Evolutionary conservation across 352 stramenopile genomes (phyloP).

Genomic region (Pythium pyrilobum): DNA sequence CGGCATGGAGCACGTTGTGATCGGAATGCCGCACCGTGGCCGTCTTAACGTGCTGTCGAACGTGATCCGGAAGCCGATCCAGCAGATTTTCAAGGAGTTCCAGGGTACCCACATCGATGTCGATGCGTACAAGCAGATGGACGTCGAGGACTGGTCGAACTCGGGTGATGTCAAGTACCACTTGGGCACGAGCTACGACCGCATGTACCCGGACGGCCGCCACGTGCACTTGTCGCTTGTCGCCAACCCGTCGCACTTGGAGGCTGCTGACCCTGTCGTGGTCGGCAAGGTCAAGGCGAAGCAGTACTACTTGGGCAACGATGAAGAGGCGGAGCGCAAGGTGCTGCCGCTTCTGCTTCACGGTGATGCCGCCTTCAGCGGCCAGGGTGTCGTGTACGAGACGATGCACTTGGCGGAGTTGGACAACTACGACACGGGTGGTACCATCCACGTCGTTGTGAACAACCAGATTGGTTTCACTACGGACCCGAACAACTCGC

Average conservation of each 20-base stretch:
- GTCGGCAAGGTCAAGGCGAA: slow-evolving; percentile 94
- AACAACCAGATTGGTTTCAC: slow-evolving; percentile 99
- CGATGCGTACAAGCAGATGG: slow-evolving; percentile 74
- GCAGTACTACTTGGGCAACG: slow-evolving; percentile 79
- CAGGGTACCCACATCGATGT: slow-evolving; percentile 94
- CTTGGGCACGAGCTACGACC: slow-evolving; percentile 69
- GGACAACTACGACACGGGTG: slow-evolving; percentile 93
- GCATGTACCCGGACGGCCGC: slow-evolving; percentile 62
- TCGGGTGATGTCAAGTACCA: slow-evolving; percentile 88
- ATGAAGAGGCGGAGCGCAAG: slow-evolving; percentile 59
- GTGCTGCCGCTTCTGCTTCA: slow-evolving; percentile 97
- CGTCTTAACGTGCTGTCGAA: slow-evolving; percentile 98
- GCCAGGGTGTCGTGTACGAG: slow-evolving; percentile 78
- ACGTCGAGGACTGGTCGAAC: slow-evolving; percentile 85
- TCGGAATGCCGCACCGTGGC: slow-evolving; percentile 98
- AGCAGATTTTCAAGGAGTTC: slow-evolving; percentile 90
- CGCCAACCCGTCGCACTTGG: slow-evolving; percentile 98
- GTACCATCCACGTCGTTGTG: slow-evolving; percentile 98
- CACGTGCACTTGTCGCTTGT: slow-evolving; percentile 83
- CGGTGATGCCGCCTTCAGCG: slow-evolving; percentile 92
- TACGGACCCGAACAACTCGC: slow-evolving; percentile 95
- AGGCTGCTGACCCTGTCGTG: slow-evolving; percentile 98
- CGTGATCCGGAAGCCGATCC: slow-evolving; percentile 96
- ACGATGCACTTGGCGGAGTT: slow-evolving; percentile 84
- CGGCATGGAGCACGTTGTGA: slow-evolving; percentile 96